phyloP scores from a whole-genome alignment of 805 yeast genomes.

The Tetrapisispora fleetii region DNA sequence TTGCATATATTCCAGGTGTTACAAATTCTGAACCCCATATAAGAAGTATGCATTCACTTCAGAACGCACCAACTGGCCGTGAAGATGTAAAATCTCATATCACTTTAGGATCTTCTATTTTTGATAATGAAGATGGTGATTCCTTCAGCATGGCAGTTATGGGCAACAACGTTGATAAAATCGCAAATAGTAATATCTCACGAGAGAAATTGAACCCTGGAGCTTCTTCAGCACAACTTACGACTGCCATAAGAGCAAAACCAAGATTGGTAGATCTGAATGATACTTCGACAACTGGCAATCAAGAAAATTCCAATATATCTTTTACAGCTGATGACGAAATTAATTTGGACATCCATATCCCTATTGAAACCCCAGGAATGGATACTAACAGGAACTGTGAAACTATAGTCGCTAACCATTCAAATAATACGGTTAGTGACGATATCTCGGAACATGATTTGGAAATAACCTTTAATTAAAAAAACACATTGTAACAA shows the following conservation, averaged over 20 bases:
- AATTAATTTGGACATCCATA: not conserved
- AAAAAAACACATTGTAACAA: not conserved
- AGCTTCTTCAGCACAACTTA: constrained; percentile 16
- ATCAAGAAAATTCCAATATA: not conserved
- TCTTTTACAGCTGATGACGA: not conserved
- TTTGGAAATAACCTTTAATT: not conserved
- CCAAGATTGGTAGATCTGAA: constrained; percentile 47
- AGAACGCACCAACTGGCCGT: constrained; percentile 6
- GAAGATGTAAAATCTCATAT: constrained; percentile 27
- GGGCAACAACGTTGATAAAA: constrained; percentile 1
- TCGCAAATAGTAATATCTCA: not conserved
- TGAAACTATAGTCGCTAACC: not conserved
- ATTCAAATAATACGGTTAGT: not conserved
- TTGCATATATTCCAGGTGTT: constrained; percentile 92
- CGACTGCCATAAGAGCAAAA: constrained; percentile 68
- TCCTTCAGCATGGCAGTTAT: not conserved
- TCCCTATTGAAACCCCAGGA: not conserved
- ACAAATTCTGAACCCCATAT: constrained; percentile 28
- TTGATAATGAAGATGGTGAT: constrained; percentile 31
- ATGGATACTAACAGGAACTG: not conserved
- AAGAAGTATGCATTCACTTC: not conserved
- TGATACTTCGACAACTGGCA: constrained; percentile 12
- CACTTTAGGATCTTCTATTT: constrained; percentile 36
- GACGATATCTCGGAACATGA: not conserved
- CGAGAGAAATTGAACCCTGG: constrained; percentile 10